A percentile compares a stretch with the other conserved stretches of the same genome.
Conservation (phyloP, 2,329 filamentous ascomycete genomes). For the Diaporthe citri region DNA sequence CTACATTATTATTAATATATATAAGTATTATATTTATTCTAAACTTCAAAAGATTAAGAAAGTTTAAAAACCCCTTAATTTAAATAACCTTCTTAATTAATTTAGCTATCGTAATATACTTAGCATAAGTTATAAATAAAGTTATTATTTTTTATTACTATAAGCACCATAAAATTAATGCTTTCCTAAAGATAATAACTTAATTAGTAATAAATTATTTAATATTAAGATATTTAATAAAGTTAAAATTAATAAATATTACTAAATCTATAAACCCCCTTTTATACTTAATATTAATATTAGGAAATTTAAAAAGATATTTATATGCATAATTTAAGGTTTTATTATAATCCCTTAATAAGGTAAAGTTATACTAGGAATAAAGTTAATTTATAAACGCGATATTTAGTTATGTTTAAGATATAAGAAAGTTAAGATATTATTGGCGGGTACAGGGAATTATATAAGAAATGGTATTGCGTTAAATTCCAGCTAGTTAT, state of each 20-base stretch:
- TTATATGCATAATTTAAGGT: not conserved
- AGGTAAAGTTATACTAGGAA: not conserved
- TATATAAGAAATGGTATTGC: too few relatives aligned
- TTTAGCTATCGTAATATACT: not conserved
- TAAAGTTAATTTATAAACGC: not conserved
- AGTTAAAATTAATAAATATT: not conserved
- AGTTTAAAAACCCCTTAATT: not conserved
- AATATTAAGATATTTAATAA: not conserved
- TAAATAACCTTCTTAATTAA: not conserved
- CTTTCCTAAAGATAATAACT: too few relatives aligned
- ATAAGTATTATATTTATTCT: not conserved
- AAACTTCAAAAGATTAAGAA: not conserved
- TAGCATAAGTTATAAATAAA: too few relatives aligned
- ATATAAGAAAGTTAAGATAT: not conserved
- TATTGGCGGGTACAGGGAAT: too few relatives aligned
- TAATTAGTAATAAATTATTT: too few relatives aligned
- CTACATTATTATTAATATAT: not conserved
- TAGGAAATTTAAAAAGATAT: not conserved
- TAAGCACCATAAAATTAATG: too few relatives aligned
- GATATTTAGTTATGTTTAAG: not conserved
- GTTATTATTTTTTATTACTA: too few relatives aligned
- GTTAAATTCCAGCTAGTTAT: too few relatives aligned
- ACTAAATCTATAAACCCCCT: not conserved
- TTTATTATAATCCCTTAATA: not conserved
- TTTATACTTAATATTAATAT: not conserved